Percentiles rank a stretch among this genome's conserved stretches.
These are phyloP conservation scores for Xylaria polymorpha DNA, from an alignment of 2,329 filamentous ascomycete species.

Conservation along the genomic window DNA sequence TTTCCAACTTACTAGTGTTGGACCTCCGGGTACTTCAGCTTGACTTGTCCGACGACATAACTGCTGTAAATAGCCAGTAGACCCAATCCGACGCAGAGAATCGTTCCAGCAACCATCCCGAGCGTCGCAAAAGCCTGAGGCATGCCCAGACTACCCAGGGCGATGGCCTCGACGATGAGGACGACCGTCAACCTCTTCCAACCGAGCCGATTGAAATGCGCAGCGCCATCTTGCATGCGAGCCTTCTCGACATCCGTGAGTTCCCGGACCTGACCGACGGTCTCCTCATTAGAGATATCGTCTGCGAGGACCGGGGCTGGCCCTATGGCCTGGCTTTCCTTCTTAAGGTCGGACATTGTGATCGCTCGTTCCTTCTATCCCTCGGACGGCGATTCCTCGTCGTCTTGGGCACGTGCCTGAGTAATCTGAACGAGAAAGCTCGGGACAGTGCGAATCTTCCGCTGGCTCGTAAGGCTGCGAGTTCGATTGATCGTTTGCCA, in stretches of 20 bases:
- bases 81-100: conserved; percentile 57
- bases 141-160: conserved; percentile 64
- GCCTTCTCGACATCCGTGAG: conserved; percentile 59
- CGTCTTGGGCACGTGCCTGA: not conserved
- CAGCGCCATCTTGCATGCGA: conserved; percentile 58
- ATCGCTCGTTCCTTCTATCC: conserved; percentile 10
- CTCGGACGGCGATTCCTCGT: not conserved
- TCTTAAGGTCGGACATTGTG: conserved; percentile 31
- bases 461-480: not conserved
- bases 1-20: conserved; percentile 46
- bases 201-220: conserved; percentile 64
- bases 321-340: conserved; percentile 38
- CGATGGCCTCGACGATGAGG: conserved; percentile 68
- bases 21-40: conserved; percentile 49
- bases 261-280: conserved; percentile 52
- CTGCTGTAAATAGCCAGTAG: conserved; percentile 62
- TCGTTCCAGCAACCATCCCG: conserved; percentile 64
- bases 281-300: conserved; percentile 42
- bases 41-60: conserved; percentile 59
- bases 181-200: conserved; percentile 68
- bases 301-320: conserved; percentile 27
- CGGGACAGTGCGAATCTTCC: no score
- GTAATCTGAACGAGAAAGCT: not conserved
- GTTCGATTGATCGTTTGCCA: not conserved
- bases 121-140: conserved; percentile 64